phyloP scores from a whole-genome alignment of 2,329 filamentous ascomycete species.

The Nemania sp. region DNA sequence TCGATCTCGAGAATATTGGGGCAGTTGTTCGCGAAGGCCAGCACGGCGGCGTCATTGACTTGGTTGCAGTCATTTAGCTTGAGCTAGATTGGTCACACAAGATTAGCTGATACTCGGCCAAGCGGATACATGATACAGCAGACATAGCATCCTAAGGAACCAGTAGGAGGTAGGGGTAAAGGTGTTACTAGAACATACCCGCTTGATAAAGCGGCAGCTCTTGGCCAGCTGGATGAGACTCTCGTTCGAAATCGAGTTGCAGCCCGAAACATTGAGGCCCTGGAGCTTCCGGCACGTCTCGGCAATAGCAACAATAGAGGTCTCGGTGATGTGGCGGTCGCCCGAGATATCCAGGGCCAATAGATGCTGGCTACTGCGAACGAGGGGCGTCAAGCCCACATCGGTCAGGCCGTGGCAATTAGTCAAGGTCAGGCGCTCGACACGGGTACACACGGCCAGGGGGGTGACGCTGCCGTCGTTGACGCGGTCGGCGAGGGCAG shows the following conservation, averaged over 20 bases:
- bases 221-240: constrained; percentile 80
- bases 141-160: not conserved
- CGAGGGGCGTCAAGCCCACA: constrained; percentile 75
- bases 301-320: constrained; percentile 63
- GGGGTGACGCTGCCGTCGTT: constrained; percentile 89
- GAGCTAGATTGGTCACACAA: constrained; percentile 59
- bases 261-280: constrained; percentile 89
- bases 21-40: constrained; percentile 85
- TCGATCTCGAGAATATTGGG: constrained; percentile 96
- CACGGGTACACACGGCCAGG: constrained; percentile 80
- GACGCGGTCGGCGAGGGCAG: constrained; percentile 71
- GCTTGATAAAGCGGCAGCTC: constrained; percentile 83
- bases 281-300: constrained; percentile 83
- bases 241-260: constrained; percentile 81
- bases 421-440: constrained; percentile 91
- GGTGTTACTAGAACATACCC: constrained; percentile 56
- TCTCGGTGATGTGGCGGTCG: constrained; percentile 60
- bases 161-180: not conserved
- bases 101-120: constrained; percentile 37
- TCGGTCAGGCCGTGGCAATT: constrained; percentile 87
- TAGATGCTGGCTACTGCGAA: constrained; percentile 77
- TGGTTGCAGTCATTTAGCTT: constrained; percentile 94
- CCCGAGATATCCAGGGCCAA: constrained; percentile 90
- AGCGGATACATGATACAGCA: no score
- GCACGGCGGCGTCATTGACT: constrained; percentile 77